Percentiles rank a stretch among this genome's conserved stretches.
phyloP scores from a whole-genome alignment of 352 stramenopile species.

The Pythium pyrilobum region DNA sequence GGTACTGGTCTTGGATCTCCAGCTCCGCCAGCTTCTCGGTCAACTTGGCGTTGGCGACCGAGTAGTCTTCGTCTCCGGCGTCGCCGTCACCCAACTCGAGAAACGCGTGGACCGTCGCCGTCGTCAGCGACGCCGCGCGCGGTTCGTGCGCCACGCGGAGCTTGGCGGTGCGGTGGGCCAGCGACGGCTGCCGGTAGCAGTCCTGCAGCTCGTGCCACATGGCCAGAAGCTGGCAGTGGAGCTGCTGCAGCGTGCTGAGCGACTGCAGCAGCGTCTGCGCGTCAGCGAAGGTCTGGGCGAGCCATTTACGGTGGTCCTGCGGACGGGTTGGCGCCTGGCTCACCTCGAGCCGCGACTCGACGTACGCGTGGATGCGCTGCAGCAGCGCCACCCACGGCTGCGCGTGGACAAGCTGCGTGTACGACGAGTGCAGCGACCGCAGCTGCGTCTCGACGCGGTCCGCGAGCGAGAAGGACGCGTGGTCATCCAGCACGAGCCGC shows the following conservation, averaged over 20 bases:
- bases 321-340: neutral
- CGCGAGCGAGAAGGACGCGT: slow-evolving; percentile 53
- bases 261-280: slow-evolving; percentile 30
- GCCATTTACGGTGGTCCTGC: neutral
- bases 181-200: slow-evolving; percentile 17
- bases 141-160: slow-evolving; percentile 17
- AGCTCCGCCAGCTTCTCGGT: slow-evolving; percentile 26
- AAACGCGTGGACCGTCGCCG: slow-evolving; percentile 35
- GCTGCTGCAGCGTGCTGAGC: slow-evolving; percentile 39
- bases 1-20: slow-evolving; percentile 28
- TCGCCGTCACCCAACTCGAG: slow-evolving; percentile 25
- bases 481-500: slow-evolving; percentile 69
- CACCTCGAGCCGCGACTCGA: slow-evolving; percentile 10
- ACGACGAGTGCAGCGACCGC: slow-evolving; percentile 45
- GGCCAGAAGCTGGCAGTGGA: slow-evolving; percentile 47
- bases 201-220: slow-evolving; percentile 54
- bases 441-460: slow-evolving; percentile 67
- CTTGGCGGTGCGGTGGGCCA: neutral
- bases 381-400: slow-evolving; percentile 47
- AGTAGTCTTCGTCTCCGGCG: neutral
- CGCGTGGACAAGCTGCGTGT: slow-evolving; percentile 42
- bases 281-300: slow-evolving; percentile 25
- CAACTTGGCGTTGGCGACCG: slow-evolving; percentile 10
- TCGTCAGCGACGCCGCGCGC: slow-evolving; percentile 26
- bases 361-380: slow-evolving; percentile 37